These are phyloP conservation scores for Tulasnella sp. DNA, from an alignment of 768 basidiomycete species.

Conservation along the genomic window DNA sequence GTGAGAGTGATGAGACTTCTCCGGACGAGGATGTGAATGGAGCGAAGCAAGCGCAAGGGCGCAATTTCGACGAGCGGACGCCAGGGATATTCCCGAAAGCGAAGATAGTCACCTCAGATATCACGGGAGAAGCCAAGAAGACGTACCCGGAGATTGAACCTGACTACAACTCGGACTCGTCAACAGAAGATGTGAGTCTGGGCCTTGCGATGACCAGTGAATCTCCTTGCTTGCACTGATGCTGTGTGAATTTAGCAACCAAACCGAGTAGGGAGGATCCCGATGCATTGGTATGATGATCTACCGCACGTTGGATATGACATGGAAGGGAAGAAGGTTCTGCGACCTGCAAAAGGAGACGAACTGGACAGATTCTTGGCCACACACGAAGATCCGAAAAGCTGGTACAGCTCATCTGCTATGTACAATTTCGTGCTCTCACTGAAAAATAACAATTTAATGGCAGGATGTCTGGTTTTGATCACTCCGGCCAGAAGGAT, in stretches of 20 bases:
- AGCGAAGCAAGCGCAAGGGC: constrained; percentile 35
- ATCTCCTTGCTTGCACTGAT: constrained; percentile 7
- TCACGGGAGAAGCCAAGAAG: constrained; percentile 75
- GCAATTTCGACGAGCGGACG: constrained; percentile 32
- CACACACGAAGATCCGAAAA: constrained; percentile 81
- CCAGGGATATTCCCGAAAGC: constrained; percentile 42
- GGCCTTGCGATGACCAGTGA: not conserved
- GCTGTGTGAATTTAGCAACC: constrained; percentile 45
- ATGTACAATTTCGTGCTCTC: not conserved
- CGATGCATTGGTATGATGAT: constrained; percentile 99
- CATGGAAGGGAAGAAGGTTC: constrained; percentile 85
- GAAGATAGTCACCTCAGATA: constrained; percentile 60
- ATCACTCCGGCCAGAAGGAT: constrained; percentile 76
- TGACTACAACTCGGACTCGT: constrained; percentile 84
- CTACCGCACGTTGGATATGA: constrained; percentile 98
- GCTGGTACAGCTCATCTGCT: constrained; percentile 50
- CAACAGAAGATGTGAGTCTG: constrained; percentile 73
- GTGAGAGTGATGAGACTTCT: constrained; percentile 28
- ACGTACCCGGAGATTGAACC: constrained; percentile 85
- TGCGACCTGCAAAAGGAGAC: constrained; percentile 90
- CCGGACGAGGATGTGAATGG: constrained; percentile 30
- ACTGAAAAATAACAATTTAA: not conserved
- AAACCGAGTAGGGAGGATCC: constrained; percentile 92
- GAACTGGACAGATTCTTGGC: constrained; percentile 94
- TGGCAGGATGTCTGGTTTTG: constrained; percentile 80